Evolutionary conservation across 352 stramenopile species (phyloP), one percentile per base, ranked within the genome.

Genomic region (Vaucheria bursata): DNA sequence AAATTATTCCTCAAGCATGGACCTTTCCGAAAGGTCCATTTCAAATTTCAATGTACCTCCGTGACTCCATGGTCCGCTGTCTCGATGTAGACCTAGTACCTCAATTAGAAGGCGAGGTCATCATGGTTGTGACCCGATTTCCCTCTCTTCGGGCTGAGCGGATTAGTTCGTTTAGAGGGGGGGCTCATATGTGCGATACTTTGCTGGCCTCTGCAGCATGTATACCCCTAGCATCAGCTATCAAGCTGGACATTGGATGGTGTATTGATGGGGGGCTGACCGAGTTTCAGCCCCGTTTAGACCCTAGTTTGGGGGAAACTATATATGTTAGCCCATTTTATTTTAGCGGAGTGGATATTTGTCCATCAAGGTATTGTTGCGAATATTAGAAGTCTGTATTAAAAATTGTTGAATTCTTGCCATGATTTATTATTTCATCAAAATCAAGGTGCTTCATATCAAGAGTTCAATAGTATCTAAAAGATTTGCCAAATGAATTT

Each of bases 271-370:
- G 53, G 31, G 53, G 53, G 31, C 2, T 68, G 31, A 68, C 31
- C 53, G 53, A 68, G 33, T 82, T 82, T 50, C 77, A 82, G 50
- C 77, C 77, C 12, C 53, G 53, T 34, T 34, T 68, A 2, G 53
- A 68, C 53, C 53, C 53, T 34, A 7, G 31, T 31, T 34, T 68
- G 31, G 53, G 53, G 3, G 38, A 71, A 18, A 86, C 82, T 12
- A 77, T 86, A 37, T 81, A 53, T 31, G 79, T 86, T 29, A 86
- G 76, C 36, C 82, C 82, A 5, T 83, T 86, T 6, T 86, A 86
- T 66, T 83, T 85, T 39, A 79, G 67, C 50, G 67, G 78, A 45
- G 74, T 74, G 32, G 77, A 82, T 59, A 86, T 86, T 7, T 75
- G 82, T 2, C 79, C 79, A 1, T 75, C 53, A 37, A 40, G 76